A percentile compares a stretch with the other conserved stretches of the same genome.
phyloP scores from a whole-genome alignment of 495 filamentous ascomycete genomes.

The Penicillium subrubescens region DNA sequence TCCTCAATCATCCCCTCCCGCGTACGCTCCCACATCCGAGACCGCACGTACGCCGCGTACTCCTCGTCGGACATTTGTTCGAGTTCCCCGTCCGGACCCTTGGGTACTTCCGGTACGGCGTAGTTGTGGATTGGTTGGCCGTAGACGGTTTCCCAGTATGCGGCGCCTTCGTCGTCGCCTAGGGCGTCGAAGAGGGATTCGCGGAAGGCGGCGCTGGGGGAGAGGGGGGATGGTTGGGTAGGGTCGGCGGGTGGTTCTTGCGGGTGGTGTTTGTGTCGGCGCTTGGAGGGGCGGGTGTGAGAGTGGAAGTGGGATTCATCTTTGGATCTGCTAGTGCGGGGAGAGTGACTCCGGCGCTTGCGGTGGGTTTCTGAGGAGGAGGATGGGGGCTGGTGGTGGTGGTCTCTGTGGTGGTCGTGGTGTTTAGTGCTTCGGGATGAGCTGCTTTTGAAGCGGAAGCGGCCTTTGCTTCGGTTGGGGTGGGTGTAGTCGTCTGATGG shows the following conservation, averaged over 20 bases:
- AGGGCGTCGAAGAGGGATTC: slow-evolving; percentile 99
- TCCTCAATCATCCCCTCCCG: slow-evolving; percentile 64
- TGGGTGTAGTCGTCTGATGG: slow-evolving; percentile 24
- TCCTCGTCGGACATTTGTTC: slow-evolving; percentile 91
- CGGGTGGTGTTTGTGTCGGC: slow-evolving; percentile 19
- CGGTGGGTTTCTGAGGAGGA: neutral
- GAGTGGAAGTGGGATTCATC: neutral
- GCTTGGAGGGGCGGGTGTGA: neutral
- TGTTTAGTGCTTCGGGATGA: slow-evolving; percentile 36
- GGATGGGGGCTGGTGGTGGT: slow-evolving; percentile 8
- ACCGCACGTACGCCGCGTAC: slow-evolving; percentile 80
- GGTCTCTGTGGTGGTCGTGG: slow-evolving; percentile 7
- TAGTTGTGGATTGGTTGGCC: slow-evolving; percentile 85
- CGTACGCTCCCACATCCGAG: slow-evolving; percentile 91
- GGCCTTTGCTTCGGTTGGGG: slow-evolving; percentile 32
- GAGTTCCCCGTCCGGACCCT: slow-evolving; percentile 58
- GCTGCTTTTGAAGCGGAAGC: slow-evolving; percentile 60
- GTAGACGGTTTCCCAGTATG: slow-evolving; percentile 93
- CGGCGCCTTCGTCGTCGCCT: slow-evolving; percentile 94
- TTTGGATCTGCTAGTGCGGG: neutral
- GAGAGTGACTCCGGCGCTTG: slow-evolving; percentile 1
- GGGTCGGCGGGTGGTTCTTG: slow-evolving; percentile 9
- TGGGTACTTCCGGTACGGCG: slow-evolving; percentile 38
- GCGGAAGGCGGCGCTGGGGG: slow-evolving; percentile 76
- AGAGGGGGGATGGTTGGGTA: slow-evolving; percentile 27